phyloP scores from a whole-genome alignment of 2,329 filamentous ascomycete species.

The Ceratocystis ficicola region DNA sequence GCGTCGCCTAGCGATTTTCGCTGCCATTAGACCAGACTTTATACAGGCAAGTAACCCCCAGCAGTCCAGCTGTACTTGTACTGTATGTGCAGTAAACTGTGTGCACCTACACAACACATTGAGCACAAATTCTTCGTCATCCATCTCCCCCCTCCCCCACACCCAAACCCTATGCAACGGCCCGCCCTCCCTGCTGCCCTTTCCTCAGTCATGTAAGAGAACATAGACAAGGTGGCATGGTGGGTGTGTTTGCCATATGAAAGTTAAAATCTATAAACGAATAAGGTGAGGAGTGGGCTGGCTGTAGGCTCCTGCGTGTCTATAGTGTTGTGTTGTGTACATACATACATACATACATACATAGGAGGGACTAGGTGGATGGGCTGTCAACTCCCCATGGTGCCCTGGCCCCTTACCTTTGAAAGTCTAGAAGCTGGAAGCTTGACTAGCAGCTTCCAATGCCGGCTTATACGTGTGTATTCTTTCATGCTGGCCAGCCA shows the following conservation, averaged over 20 bases:
- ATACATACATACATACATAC: too few relatives aligned
- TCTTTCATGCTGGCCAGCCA: neutral
- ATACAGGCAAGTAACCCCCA: too few relatives aligned
- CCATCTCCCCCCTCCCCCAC: neutral
- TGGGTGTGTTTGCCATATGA: neutral
- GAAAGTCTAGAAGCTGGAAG: neutral
- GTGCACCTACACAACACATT: neutral
- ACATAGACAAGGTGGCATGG: neutral
- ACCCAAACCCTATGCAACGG: neutral
- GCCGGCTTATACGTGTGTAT: neutral
- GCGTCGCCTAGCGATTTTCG: neutral
- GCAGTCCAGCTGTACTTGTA: too few relatives aligned
- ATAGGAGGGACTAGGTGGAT: neutral
- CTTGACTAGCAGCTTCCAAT: neutral
- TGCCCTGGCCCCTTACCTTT: slow-evolving; percentile 3
- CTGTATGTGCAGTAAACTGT: neutral
- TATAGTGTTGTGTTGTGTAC: neutral
- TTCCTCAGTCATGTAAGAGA: neutral
- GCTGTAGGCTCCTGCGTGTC: neutral
- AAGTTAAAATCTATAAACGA: neutral
- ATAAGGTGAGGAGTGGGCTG: neutral
- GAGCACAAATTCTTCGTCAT: neutral
- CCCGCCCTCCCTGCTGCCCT: neutral
- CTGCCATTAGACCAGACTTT: neutral
- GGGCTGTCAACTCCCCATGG: slow-evolving; percentile 6